Percentiles rank a stretch among this genome's conserved stretches.
These are phyloP conservation scores for Dictyostelium citrinum DNA, from an alignment of 78 protist genomes.

Conservation along the genomic window DNA sequence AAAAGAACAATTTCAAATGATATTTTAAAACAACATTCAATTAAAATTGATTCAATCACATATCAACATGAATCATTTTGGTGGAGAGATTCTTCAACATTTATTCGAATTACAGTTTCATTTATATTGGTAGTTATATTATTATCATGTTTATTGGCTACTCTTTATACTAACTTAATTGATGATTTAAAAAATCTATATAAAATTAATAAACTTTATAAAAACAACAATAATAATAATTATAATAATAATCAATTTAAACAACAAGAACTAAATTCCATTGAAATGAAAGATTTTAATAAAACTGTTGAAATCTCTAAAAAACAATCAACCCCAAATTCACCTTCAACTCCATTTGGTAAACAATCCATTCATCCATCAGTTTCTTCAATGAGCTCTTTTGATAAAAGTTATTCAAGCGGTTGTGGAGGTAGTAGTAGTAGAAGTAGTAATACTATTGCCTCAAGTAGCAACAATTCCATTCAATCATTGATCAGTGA, in stretches of 20 bases:
- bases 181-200: neutral
- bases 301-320: neutral
- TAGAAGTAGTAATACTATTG: neutral
- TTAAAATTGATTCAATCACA: neutral
- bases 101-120: neutral
- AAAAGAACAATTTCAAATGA: neutral
- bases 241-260: neutral
- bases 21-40: neutral
- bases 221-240: neutral
- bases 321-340: neutral
- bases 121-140: neutral
- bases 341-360: neutral
- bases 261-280: neutral
- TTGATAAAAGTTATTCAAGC: neutral
- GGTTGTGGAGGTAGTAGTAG: neutral
- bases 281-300: neutral
- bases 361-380: neutral
- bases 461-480: neutral
- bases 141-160: neutral
- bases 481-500: neutral
- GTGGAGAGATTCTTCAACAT: neutral
- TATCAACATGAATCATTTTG: neutral
- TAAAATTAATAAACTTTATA: neutral
- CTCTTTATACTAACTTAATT: neutral
- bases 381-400: neutral